phyloP scores from a whole-genome alignment of 1,284 basidiomycete genomes.

The Neolentinus lepideus region DNA sequence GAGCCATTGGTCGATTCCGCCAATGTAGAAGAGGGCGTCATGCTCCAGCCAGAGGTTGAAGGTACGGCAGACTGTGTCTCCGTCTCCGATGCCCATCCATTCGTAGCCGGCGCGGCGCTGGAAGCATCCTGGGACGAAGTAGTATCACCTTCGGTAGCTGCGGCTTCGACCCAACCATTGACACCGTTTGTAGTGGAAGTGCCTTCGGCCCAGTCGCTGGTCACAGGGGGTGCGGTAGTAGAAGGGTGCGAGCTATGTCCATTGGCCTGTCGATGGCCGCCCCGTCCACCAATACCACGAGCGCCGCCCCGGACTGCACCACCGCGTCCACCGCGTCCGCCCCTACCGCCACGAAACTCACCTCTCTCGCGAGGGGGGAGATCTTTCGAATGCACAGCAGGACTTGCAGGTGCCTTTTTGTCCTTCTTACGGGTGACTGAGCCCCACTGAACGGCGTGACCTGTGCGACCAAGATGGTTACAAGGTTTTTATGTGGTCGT shows the following conservation, averaged over 20 bases:
- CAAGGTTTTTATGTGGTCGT: constrained; percentile 9
- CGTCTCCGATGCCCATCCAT: constrained; percentile 9
- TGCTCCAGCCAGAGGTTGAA: constrained; percentile 10
- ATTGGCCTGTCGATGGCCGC: constrained; percentile 25
- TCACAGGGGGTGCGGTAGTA: constrained; percentile 14
- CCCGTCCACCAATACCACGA: constrained; percentile 37
- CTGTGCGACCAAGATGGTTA: constrained; percentile 28
- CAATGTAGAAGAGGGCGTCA: constrained; percentile 7
- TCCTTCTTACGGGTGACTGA: constrained; percentile 86
- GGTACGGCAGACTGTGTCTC: constrained; percentile 4
- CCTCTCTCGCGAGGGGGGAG: constrained; percentile 37
- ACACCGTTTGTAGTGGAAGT: constrained; percentile 12
- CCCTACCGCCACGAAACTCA: constrained; percentile 57
- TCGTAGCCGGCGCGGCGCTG: neutral
- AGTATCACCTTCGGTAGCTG: constrained; percentile 12
- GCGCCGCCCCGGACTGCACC: constrained; percentile 48
- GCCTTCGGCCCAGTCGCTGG: constrained; percentile 8
- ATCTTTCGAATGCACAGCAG: constrained; percentile 40
- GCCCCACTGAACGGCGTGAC: constrained; percentile 79
- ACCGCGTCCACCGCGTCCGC: constrained; percentile 58
- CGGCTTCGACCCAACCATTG: constrained; percentile 13
- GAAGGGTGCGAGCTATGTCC: constrained; percentile 26
- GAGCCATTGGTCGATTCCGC: constrained; percentile 32
- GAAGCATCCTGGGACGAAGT: constrained; percentile 8
- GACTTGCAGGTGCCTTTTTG: constrained; percentile 45